Evolutionary conservation across 495 filamentous ascomycete genomes (phyloP), one percentile per base, ranked within the genome.

Genomic region (Monascus purpureus): DNA sequence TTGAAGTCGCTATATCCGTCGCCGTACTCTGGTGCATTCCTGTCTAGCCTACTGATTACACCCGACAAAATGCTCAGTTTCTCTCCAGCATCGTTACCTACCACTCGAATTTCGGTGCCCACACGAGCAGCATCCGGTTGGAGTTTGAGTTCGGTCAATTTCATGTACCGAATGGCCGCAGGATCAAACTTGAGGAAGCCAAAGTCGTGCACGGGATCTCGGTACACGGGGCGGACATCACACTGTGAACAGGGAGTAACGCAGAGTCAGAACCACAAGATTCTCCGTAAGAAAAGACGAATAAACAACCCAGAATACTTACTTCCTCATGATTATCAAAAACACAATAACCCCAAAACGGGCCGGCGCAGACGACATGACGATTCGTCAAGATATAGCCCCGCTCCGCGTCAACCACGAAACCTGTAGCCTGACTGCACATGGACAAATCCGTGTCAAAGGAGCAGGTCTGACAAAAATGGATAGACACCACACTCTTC

Each of bases 1-100:
- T 97, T 99, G 66, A 99, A 99, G 49, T 99, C 90, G 54, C 87
- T 87, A 55, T 99, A 99, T 1, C 90, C 90, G 39, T 96, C 90
- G 22, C 90, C 88, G 43, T 99, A 99, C 44, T 99, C 90, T 5
- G 90, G 90, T 4, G 90, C 90, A 55, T 99, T 99, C 32, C 90
- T 71, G 45, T 99, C 90, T 36, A 96, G 61, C 36, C 90, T 72
- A 64, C 84, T 93, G 48, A 99, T 99, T 17, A 99, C 87, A 39
- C 90, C 90, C 8, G 92, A 96, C 22, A 96, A 65, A 46, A 99
- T 99, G 59, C 85, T 93, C 34, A 99, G 75, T 65, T 99, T 99
- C 50, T 99, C 90, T 29, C 90, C 90, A 25, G 90, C 90, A 62
- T 99, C 90, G 50, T 99, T 99, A 59, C 90, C 90, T 11, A 99